These are phyloP conservation scores for Cladosporium austrohemisphaericum DNA, from an alignment of 2,329 filamentous ascomycete species.

Conservation along the genomic window DNA sequence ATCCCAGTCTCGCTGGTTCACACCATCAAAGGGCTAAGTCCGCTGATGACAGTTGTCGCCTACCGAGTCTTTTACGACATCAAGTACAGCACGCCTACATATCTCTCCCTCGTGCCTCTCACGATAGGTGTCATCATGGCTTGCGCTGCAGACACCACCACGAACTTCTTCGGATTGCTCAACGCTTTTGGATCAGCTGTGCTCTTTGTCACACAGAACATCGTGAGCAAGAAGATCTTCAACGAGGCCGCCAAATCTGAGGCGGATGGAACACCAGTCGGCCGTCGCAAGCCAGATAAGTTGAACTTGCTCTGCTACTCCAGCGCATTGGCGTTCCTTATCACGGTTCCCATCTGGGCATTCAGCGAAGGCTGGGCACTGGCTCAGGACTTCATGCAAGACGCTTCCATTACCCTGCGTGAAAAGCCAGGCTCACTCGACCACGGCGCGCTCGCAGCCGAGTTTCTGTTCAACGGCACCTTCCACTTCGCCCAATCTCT, in stretches of 20 bases:
- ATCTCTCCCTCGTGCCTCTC: slow-evolving; percentile 70
- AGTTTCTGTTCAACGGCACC: slow-evolving; percentile 94
- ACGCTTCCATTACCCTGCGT: slow-evolving; percentile 73
- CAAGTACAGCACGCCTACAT: slow-evolving; percentile 80
- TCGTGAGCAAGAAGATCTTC: slow-evolving; percentile 96
- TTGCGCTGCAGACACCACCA: slow-evolving; percentile 87
- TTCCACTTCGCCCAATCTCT: slow-evolving; percentile 98
- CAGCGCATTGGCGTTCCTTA: slow-evolving; percentile 83
- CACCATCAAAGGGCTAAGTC: slow-evolving; percentile 96
- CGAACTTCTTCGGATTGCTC: slow-evolving; percentile 83
- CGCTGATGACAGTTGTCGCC: slow-evolving; percentile 88
- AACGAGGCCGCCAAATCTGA: slow-evolving; percentile 88
- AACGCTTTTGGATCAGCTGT: slow-evolving; percentile 87
- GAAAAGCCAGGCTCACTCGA: slow-evolving; percentile 71
- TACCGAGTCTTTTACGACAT: slow-evolving; percentile 89
- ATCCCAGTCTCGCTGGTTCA: slow-evolving; percentile 97
- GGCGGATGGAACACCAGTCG: slow-evolving; percentile 61
- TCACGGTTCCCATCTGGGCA: slow-evolving; percentile 89
- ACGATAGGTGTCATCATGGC: slow-evolving; percentile 94
- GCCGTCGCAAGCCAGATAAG: slow-evolving; percentile 84
- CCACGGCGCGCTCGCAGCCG: slow-evolving; percentile 61
- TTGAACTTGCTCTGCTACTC: slow-evolving; percentile 95
- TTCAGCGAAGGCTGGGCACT: slow-evolving; percentile 81
- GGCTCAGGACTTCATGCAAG: slow-evolving; percentile 71
- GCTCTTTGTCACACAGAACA: slow-evolving; percentile 97